Percentiles rank a stretch among this genome's conserved stretches.
Evolutionary conservation across 2,329 filamentous ascomycete species (phyloP).

Genomic region (Fusarium caatingaense): DNA sequence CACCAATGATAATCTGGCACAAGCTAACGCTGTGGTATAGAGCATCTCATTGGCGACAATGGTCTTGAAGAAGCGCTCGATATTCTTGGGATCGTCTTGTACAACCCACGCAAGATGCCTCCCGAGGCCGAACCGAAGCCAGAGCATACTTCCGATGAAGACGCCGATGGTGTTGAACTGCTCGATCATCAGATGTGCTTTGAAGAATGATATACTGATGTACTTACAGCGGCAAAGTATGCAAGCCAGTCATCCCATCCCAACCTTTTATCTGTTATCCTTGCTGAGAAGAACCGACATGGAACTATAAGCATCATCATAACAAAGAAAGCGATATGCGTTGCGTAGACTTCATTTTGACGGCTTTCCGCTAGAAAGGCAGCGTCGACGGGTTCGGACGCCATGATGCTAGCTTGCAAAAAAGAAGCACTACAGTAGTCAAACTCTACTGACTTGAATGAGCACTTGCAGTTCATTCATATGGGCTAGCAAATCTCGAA

Average conservation of each 20-base stretch:
- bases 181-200: neutral
- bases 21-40: neutral
- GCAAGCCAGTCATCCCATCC: conserved; percentile 11
- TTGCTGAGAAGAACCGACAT: neutral
- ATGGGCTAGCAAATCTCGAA: neutral
- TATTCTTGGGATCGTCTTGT: neutral
- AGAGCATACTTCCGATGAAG: conserved; percentile 2
- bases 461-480: neutral
- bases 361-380: neutral
- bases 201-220: fast-evolving
- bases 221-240: neutral
- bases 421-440: fast-evolving
- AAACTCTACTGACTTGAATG: fast-evolving
- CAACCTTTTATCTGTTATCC: neutral
- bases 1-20: neutral
- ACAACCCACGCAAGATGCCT: neutral
- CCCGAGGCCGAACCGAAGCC: neutral
- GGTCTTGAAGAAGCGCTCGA: conserved; percentile 5
- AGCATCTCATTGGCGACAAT: neutral
- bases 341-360: neutral
- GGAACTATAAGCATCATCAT: conserved; percentile 1
- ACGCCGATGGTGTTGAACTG: conserved; percentile 1
- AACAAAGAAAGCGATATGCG: neutral
- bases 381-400: neutral
- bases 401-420: neutral